phyloP scores from a whole-genome alignment of 1,139 yeast genomes.

The Wickerhamiella pararugosa region DNA sequence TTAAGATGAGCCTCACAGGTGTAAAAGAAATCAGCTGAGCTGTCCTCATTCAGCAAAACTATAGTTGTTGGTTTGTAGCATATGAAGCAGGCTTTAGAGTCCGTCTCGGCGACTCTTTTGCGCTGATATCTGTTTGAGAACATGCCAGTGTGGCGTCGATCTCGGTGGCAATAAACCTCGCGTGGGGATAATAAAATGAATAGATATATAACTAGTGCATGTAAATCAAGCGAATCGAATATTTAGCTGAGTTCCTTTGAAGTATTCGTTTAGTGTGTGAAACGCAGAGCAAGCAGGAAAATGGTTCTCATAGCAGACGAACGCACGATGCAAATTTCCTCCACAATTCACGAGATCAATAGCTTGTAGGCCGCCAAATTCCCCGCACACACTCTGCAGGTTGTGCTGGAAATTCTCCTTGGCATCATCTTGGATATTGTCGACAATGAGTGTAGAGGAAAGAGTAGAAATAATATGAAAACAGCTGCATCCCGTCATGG shows the following conservation, averaged over 20 bases:
- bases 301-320: constrained; percentile 1
- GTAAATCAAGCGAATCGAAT: constrained; percentile 2
- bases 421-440: background rate
- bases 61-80: constrained; percentile 53
- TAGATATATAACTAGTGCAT: background rate
- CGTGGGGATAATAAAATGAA: background rate
- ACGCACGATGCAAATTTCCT: background rate
- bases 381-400: background rate
- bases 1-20: constrained; percentile 48
- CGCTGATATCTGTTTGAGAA: constrained; percentile 40
- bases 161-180: background rate
- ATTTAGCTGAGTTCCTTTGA: background rate
- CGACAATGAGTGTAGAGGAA: background rate
- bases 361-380: background rate
- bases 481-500: no score
- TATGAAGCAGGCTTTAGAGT: constrained; percentile 43
- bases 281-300: background rate
- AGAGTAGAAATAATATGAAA: no score
- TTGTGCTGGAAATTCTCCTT: constrained; percentile 3
- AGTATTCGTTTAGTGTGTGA: background rate
- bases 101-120: constrained; percentile 43
- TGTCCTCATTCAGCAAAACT: constrained; percentile 41
- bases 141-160: constrained; percentile 7
- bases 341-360: constrained; percentile 4
- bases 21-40: constrained; percentile 47